Percentiles rank a stretch among this genome's conserved stretches.
Evolutionary conservation across 345 rosid genomes (phyloP).

Genomic region (Pistacia atlantica): DNA sequence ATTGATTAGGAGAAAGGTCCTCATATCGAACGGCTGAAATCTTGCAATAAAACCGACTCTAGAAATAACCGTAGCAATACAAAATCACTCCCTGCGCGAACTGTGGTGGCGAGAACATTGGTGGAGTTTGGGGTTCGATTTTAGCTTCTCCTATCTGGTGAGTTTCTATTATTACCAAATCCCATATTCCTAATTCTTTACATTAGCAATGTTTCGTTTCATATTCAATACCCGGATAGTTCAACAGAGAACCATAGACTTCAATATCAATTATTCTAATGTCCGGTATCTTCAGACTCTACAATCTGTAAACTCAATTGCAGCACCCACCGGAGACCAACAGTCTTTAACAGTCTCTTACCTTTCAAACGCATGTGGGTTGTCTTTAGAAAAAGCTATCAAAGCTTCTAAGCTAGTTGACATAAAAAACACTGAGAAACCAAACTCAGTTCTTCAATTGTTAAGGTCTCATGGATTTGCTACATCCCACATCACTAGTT

Average conservation of each 20-base stretch:
- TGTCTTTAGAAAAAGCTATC: slow-evolving; percentile 26
- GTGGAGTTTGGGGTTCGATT: neutral
- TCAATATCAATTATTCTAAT: neutral
- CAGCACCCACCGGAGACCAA: neutral
- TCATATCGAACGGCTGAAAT: no score
- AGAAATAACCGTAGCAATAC: no score
- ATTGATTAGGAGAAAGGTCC: no score
- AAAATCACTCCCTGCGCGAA: no score
- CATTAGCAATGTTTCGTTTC: slow-evolving; percentile 15
- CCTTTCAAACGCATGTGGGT: slow-evolving; percentile 30
- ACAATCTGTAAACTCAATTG: neutral
- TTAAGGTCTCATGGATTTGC: slow-evolving; percentile 24
- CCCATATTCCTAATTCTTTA: neutral
- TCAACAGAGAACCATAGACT: neutral
- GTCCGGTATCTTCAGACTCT: slow-evolving; percentile 9
- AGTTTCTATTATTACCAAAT: neutral
- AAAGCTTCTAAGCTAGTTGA: slow-evolving; percentile 17
- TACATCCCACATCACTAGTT: slow-evolving; percentile 20
- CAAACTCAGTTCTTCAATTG: slow-evolving; percentile 30
- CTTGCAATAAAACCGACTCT: no score
- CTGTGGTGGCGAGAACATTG: no score
- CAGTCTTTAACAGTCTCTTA: slow-evolving; percentile 23
- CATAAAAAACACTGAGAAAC: slow-evolving; percentile 6
- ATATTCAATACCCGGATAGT: neutral
- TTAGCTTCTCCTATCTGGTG: slow-evolving; percentile 6